phyloP scores from a whole-genome alignment of 805 yeast species.

The Grigorovia jiainica region DNA sequence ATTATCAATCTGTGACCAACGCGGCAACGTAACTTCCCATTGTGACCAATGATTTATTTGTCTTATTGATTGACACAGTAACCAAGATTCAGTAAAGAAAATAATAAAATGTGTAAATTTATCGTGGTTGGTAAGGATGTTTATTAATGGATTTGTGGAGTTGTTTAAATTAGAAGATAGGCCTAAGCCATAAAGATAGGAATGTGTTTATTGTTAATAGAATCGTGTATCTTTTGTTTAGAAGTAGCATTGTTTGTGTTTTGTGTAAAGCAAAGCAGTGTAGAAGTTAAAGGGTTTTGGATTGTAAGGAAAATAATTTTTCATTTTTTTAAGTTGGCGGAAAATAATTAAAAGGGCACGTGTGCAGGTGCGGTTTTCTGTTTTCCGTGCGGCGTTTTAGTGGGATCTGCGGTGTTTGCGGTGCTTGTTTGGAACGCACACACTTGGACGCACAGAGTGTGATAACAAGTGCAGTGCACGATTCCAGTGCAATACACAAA shows the following conservation, averaged over 20 bases:
- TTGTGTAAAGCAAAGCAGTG: no score
- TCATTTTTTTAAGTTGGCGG: no score
- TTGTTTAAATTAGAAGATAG: slow-evolving; percentile 23
- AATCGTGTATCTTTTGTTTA: slow-evolving; percentile 12
- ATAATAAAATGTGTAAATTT: slow-evolving; percentile 41
- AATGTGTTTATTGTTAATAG: slow-evolving; percentile 10
- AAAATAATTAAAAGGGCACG: no score
- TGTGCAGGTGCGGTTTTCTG: no score
- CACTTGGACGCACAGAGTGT: no score
- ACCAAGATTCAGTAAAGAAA: slow-evolving; percentile 38
- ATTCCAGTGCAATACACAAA: no score
- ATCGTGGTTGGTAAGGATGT: slow-evolving; percentile 38
- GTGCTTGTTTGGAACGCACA: no score
- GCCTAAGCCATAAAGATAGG: slow-evolving; percentile 22
- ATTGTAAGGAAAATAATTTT: no score
- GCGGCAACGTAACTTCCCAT: neutral
- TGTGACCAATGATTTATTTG: neutral
- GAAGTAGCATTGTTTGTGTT: neutral
- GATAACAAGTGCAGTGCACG: no score
- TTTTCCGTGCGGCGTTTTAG: no score
- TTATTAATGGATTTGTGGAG: slow-evolving; percentile 5
- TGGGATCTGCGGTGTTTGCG: no score
- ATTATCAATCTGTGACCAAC: neutral
- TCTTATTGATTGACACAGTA: slow-evolving; percentile 37
- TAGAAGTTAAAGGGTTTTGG: no score